Evolutionary conservation across 2,329 filamentous ascomycete genomes (phyloP).

Genomic region (Ophiocordyceps sinensis): DNA sequence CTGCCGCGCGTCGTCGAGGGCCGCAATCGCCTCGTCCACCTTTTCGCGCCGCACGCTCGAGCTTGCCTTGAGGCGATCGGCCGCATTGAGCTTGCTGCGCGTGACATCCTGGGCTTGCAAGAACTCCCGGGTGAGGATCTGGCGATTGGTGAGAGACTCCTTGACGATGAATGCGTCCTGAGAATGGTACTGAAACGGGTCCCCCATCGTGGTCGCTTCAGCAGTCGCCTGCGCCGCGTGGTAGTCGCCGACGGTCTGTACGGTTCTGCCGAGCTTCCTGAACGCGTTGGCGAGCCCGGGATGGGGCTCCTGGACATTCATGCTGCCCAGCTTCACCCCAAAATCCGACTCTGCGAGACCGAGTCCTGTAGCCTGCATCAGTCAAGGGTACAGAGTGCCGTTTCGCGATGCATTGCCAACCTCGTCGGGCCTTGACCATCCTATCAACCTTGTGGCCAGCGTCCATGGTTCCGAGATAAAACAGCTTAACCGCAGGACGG

Average conservation of each 20-base stretch:
- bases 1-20: conserved; percentile 73
- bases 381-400: conserved; percentile 2
- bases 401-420: conserved; percentile 30
- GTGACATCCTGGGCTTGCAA: conserved; percentile 80
- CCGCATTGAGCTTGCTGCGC: conserved; percentile 67
- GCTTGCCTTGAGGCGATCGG: conserved; percentile 76
- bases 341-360: conserved; percentile 88
- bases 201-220: conserved; percentile 86
- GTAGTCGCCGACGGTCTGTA: conserved; percentile 88
- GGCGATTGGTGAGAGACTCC: conserved; percentile 92
- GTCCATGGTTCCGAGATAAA: conserved; percentile 93
- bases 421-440: conserved; percentile 80
- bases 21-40: conserved; percentile 90
- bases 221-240: conserved; percentile 94
- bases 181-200: conserved; percentile 89
- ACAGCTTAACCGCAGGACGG: conserved; percentile 81
- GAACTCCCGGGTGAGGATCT: conserved; percentile 88
- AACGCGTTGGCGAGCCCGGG: conserved; percentile 79
- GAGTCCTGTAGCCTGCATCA: conserved; percentile 45
- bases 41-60: conserved; percentile 85
- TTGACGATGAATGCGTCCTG: conserved; percentile 96
- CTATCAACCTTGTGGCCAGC: conserved; percentile 93
- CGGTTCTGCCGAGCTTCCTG: conserved; percentile 83
- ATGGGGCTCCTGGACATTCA: conserved; percentile 85
- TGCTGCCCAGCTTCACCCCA: conserved; percentile 73